Conservation (phyloP, 2,329 filamentous ascomycete genomes). For the Cercospora sojina region DNA sequence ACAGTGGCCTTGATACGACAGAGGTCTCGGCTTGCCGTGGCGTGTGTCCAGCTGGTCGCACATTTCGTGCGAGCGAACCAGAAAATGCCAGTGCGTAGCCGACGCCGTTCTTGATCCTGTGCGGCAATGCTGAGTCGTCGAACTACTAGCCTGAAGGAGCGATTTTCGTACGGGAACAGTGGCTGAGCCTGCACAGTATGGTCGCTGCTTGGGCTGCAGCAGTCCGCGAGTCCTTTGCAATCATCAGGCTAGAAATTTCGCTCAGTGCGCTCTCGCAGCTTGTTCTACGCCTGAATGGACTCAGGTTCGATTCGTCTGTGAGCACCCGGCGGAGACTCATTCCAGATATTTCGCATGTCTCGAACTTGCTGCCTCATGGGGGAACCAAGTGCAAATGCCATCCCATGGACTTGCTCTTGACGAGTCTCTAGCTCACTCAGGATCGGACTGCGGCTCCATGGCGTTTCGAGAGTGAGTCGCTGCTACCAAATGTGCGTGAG, state of each 20-base stretch:
- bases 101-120: neutral
- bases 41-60: neutral
- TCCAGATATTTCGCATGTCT: neutral
- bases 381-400: neutral
- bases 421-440: neutral
- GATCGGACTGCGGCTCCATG: neutral
- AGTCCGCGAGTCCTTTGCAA: neutral
- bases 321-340: neutral
- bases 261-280: neutral
- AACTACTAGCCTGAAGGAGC: neutral
- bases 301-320: neutral
- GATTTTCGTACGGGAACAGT: neutral
- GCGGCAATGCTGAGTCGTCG: neutral
- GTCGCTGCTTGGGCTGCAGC: neutral
- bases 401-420: neutral
- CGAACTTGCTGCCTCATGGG: neutral
- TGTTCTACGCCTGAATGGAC: neutral
- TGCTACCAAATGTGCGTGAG: neutral
- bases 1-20: neutral
- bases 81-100: neutral
- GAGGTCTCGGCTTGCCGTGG: neutral
- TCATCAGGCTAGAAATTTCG: neutral
- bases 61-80: neutral
- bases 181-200: neutral
- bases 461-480: neutral